Evolutionary conservation across 2,329 filamentous ascomycete species (phyloP).

Genomic region (Trichoderma endophyticum): DNA sequence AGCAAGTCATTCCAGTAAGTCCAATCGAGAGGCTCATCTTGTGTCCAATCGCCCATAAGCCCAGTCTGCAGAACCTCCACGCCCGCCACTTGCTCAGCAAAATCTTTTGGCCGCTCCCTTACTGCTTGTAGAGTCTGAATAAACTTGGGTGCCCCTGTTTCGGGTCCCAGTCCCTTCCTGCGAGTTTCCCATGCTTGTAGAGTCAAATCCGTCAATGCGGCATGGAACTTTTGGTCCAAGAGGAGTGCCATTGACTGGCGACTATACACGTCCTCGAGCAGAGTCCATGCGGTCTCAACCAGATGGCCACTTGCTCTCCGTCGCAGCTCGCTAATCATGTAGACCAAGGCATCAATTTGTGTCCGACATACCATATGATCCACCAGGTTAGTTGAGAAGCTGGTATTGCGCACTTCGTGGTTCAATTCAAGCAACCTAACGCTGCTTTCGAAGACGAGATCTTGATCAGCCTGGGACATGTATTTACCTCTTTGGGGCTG

Average conservation of each 20-base stretch:
- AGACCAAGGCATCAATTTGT: not conserved
- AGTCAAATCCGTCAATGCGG: not conserved
- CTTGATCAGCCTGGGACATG: not conserved
- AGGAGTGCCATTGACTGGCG: not conserved
- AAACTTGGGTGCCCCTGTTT: not conserved
- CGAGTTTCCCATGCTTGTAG: constrained; percentile 5
- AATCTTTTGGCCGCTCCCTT: not conserved
- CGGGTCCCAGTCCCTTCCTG: not conserved
- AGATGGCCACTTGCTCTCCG: not conserved
- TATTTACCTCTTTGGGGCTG: not conserved
- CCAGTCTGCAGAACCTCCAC: not conserved
- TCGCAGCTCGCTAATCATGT: not conserved
- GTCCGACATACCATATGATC: constrained; percentile 4
- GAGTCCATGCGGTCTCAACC: not conserved
- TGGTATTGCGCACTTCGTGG: not conserved
- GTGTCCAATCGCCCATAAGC: not conserved
- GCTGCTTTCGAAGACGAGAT: constrained; percentile 9
- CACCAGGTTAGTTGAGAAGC: not conserved
- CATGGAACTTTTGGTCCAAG: not conserved
- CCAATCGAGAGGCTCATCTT: not conserved
- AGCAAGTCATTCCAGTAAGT: constrained; percentile 4
- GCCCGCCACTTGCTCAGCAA: not conserved
- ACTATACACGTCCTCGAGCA: not conserved
- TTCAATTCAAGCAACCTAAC: not conserved
- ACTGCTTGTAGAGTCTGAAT: not conserved